Conservation (phyloP, 805 yeast genomes). For the Candida tibetensis region DNA sequence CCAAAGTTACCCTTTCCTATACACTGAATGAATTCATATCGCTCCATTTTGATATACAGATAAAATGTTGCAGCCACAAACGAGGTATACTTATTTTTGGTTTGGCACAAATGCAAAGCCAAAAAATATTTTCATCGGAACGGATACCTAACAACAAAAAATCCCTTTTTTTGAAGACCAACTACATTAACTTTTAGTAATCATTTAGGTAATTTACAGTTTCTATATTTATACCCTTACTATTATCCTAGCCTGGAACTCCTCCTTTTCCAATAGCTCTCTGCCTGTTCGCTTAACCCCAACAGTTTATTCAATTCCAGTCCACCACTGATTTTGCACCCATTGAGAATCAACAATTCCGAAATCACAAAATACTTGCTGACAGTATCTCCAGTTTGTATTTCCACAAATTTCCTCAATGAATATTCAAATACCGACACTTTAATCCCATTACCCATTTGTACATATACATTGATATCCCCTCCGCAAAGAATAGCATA, state of each 20-base stretch:
- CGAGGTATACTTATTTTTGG: neutral
- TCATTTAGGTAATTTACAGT: too few species aligned
- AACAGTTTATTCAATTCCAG: conserved; percentile 26
- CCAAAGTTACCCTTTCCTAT: conserved; percentile 87
- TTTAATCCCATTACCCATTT: conserved; percentile 20
- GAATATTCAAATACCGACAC: conserved; percentile 48
- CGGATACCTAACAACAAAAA: too few species aligned
- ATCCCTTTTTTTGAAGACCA: too few species aligned
- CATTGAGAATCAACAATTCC: conserved; percentile 58
- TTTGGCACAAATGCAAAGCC: neutral
- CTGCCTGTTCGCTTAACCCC: conserved; percentile 46
- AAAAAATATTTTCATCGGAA: too few species aligned
- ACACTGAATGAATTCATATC: conserved; percentile 41
- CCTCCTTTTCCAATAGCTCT: conserved; percentile 47
- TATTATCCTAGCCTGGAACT: conserved; percentile 7
- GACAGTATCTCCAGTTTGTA: conserved; percentile 8
- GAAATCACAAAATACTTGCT: conserved; percentile 44
- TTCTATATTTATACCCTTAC: too few species aligned
- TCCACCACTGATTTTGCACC: conserved; percentile 43
- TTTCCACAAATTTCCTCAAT: conserved; percentile 40
- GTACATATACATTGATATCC: conserved; percentile 41
- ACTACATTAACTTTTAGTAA: too few species aligned
- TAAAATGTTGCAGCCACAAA: conserved; percentile 3
- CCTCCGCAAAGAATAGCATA: conserved; percentile 48
- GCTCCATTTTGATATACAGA: neutral